These are phyloP conservation scores for Auriculariales sp. DNA, from an alignment of 768 basidiomycete genomes.

Conservation along the genomic window DNA sequence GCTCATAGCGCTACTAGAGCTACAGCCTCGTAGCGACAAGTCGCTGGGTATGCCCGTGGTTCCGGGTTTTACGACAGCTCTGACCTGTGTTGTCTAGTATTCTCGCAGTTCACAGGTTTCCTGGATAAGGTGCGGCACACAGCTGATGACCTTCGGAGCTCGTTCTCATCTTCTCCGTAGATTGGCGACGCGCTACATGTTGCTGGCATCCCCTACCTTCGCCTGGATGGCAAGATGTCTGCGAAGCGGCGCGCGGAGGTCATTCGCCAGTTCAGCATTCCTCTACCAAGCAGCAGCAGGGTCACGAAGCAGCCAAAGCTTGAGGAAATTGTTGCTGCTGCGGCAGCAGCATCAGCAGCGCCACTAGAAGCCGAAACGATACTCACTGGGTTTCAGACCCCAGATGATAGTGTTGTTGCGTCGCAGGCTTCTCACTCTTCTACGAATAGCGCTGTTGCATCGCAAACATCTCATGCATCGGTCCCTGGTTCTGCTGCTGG, in stretches of 20 bases:
- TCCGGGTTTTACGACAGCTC: background rate
- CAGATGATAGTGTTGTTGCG: no score
- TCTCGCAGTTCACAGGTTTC: constrained; percentile 82
- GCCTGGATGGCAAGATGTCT: constrained; percentile 82
- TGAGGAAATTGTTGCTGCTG: no score
- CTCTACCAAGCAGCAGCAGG: constrained; percentile 20
- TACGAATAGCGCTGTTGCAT: no score
- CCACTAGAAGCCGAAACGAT: no score
- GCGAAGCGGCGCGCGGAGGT: constrained; percentile 65
- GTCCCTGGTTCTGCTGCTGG: no score
- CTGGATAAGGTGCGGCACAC: constrained; percentile 48
- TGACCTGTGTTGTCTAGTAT: constrained; percentile 30
- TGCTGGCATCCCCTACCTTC: constrained; percentile 56
- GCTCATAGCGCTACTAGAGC: constrained; percentile 51
- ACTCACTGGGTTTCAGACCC: no score
- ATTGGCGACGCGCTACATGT: constrained; percentile 56
- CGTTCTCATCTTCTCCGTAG: constrained; percentile 18
- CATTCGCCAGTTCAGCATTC: constrained; percentile 58
- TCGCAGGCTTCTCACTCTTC: no score
- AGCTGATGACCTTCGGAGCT: background rate
- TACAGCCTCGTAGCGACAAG: constrained; percentile 60
- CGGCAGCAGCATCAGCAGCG: no score
- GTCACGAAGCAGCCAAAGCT: constrained; percentile 19
- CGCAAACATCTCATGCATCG: no score
- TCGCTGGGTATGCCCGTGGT: constrained; percentile 25